A percentile compares a stretch with the other conserved stretches of the same genome.
phyloP scores from a whole-genome alignment of 139 green algal species.

The Closterium sp. region DNA sequence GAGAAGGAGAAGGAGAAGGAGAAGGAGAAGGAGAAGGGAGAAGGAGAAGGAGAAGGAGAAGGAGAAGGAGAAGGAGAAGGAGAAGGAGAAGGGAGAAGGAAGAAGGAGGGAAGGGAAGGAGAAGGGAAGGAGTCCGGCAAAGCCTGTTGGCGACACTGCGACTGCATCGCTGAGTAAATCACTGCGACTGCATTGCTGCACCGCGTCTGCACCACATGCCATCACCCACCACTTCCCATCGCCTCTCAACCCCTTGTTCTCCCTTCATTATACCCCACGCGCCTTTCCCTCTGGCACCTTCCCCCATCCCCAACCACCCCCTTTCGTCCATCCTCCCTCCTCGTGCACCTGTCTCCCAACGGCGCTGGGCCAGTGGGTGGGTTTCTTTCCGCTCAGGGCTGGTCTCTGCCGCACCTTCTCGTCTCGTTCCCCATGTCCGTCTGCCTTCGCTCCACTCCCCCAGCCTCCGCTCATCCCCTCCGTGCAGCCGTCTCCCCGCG shows the following conservation, averaged over 20 bases:
- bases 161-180: conserved; percentile 8
- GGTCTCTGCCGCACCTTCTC: no score
- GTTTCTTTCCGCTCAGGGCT: no score
- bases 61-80: not conserved
- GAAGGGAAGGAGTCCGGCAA: not conserved
- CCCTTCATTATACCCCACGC: not conserved
- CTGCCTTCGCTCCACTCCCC: not conserved
- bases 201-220: conserved; percentile 3
- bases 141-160: not conserved
- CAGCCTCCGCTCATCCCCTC: not conserved
- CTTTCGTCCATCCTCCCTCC: no score
- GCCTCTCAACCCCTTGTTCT: not conserved
- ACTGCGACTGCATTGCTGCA: conserved; percentile 20
- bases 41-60: conserved; percentile 5
- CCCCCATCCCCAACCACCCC: no score
- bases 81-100: no score
- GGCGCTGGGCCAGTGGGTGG: no score
- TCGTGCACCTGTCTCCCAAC: no score
- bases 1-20: conserved; percentile 3
- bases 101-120: no score
- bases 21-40: conserved; percentile 5
- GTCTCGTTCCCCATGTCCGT: not conserved
- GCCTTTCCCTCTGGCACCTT: no score
- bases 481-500: no score
- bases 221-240: not conserved